These are phyloP conservation scores for Pythium diclinum DNA, from an alignment of 352 stramenopile genomes.

Conservation along the genomic window DNA sequence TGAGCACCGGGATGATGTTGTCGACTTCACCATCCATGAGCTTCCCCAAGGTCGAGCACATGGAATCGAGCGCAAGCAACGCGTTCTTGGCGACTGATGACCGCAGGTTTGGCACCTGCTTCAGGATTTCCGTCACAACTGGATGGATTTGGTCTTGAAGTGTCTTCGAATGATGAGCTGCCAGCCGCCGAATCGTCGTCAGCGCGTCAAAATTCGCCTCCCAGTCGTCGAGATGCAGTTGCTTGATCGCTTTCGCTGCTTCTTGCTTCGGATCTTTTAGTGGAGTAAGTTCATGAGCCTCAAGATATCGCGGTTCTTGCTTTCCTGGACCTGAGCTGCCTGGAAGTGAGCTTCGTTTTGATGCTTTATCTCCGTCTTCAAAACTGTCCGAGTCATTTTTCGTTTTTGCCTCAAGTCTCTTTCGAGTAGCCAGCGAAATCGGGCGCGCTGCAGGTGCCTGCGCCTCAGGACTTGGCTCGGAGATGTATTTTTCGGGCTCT, in stretches of 20 bases:
- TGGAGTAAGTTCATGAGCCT: slow-evolving; percentile 55
- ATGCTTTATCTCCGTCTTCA: neutral
- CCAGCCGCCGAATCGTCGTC: slow-evolving; percentile 53
- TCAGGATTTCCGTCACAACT: slow-evolving; percentile 47
- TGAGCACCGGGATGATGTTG: slow-evolving; percentile 48
- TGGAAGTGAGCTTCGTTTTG: slow-evolving; percentile 10
- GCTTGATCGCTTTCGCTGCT: slow-evolving; percentile 31
- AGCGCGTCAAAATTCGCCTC: slow-evolving; percentile 62
- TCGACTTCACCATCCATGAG: slow-evolving; percentile 62
- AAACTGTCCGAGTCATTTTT: neutral
- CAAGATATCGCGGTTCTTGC: slow-evolving; percentile 66
- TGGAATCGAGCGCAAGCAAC: slow-evolving; percentile 60
- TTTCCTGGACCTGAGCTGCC: slow-evolving; percentile 24
- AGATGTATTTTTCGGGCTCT: neutral
- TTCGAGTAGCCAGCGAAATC: slow-evolving; percentile 15
- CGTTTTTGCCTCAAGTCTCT: slow-evolving; percentile 3
- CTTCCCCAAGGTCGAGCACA: slow-evolving; percentile 44
- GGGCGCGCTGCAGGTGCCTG: too few species aligned
- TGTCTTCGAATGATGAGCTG: slow-evolving; percentile 43
- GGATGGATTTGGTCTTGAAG: slow-evolving; percentile 47
- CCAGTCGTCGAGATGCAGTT: slow-evolving; percentile 52
- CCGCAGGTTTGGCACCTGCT: slow-evolving; percentile 63
- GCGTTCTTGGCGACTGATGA: slow-evolving; percentile 77
- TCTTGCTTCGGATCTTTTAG: slow-evolving; percentile 59
- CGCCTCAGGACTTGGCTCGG: slow-evolving; percentile 4